phyloP scores from a whole-genome alignment of 441 rosid species.

The Capsella rubella region DNA sequence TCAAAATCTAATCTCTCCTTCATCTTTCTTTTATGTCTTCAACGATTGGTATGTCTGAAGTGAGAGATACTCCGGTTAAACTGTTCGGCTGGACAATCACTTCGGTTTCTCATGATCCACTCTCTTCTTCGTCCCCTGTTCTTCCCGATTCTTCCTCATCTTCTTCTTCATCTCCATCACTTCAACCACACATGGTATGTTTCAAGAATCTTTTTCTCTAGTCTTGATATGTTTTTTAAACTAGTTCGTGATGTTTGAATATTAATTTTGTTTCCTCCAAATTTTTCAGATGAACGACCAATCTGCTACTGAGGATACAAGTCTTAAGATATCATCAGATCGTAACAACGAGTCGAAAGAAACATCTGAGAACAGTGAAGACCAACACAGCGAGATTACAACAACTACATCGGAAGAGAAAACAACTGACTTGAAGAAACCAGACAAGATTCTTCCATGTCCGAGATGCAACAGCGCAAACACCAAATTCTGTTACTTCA shows the following conservation, averaged over 20 bases:
- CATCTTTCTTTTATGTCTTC: constrained; percentile 7
- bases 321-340: constrained; percentile 39
- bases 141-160: constrained; percentile 23
- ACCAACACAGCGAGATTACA: constrained; percentile 51
- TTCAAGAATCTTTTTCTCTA: neutral
- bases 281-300: constrained; percentile 30
- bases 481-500: constrained; percentile 70
- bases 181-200: constrained; percentile 49
- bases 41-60: constrained; percentile 23
- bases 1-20: constrained; percentile 3
- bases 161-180: constrained; percentile 40
- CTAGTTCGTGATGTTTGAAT: constrained; percentile 18
- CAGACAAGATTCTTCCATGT: constrained; percentile 65
- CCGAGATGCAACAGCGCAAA: constrained; percentile 67
- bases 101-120: constrained; percentile 14
- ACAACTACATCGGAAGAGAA: constrained; percentile 45
- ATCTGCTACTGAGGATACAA: constrained; percentile 14
- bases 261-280: constrained; percentile 1
- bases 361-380: constrained; percentile 50
- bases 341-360: constrained; percentile 42
- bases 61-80: constrained; percentile 53
- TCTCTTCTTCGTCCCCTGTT: constrained; percentile 19
- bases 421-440: constrained; percentile 51
- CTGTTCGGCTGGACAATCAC: constrained; percentile 73
- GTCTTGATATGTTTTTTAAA: constrained; percentile 19